phyloP scores from a whole-genome alignment of 176 grass and related monocot species.

The Lolium rigidum region DNA sequence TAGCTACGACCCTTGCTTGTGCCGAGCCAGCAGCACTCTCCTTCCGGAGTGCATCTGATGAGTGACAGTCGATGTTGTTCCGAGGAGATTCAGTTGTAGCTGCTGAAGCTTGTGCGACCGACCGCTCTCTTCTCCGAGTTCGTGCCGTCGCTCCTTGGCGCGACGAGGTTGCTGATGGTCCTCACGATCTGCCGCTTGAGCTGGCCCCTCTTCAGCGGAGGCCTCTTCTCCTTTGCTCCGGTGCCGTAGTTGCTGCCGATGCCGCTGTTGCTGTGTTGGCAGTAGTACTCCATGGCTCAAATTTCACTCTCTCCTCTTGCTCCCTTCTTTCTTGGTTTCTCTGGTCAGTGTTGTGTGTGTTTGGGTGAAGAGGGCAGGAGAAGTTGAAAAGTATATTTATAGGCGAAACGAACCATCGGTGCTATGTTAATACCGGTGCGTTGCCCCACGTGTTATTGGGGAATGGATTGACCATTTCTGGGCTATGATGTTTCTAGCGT shows the following conservation, averaged over 20 bases:
- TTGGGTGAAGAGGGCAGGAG: not conserved
- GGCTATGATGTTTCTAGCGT: constrained; percentile 20
- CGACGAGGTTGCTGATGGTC: constrained; percentile 39
- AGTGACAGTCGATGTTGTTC: not conserved
- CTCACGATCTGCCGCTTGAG: constrained; percentile 35
- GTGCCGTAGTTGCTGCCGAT: not conserved
- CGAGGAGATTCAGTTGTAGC: not conserved
- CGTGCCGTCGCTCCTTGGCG: not conserved
- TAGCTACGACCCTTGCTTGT: not conserved
- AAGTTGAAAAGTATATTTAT: constrained; percentile 27
- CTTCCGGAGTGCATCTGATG: not conserved
- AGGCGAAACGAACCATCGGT: not conserved
- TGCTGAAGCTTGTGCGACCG: not conserved
- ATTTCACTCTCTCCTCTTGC: not conserved
- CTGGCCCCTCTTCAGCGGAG: constrained; percentile 43
- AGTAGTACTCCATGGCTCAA: constrained; percentile 36
- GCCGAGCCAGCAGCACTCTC: not conserved
- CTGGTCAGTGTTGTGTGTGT: not conserved
- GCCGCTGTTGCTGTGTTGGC: constrained; percentile 26
- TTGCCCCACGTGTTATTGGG: constrained; percentile 16
- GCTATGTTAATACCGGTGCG: not conserved
- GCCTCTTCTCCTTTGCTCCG: constrained; percentile 32
- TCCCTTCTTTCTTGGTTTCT: not conserved
- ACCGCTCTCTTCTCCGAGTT: not conserved
- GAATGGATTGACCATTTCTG: constrained; percentile 28